Percentiles rank a stretch among this genome's conserved stretches.
phyloP scores from a whole-genome alignment of 78 protist genomes.

The Dictyostelium citrinum region DNA sequence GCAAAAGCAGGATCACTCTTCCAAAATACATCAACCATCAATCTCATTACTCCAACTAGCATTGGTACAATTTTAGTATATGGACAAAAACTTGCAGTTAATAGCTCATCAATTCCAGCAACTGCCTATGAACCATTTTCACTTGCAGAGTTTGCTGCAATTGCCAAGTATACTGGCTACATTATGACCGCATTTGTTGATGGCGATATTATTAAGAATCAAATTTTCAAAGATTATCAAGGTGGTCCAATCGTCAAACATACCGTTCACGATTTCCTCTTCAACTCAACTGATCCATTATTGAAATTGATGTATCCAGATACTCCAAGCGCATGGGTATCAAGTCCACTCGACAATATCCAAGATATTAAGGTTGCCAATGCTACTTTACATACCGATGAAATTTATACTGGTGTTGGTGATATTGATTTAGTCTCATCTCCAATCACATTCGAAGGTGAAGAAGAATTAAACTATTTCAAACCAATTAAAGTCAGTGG shows the following conservation, averaged over 20 bases:
- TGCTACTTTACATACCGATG: not conserved
- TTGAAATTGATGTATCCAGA: not conserved
- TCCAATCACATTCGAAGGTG: constrained; percentile 55
- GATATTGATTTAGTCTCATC: not conserved
- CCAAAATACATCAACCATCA: not conserved
- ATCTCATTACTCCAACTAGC: constrained; percentile 1
- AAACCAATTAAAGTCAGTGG: not conserved
- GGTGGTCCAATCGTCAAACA: constrained; percentile 31
- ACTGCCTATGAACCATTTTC: not conserved
- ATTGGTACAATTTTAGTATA: constrained; percentile 2
- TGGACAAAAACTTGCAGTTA: not conserved
- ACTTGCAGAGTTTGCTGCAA: not conserved
- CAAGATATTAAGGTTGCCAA: not conserved
- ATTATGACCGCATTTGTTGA: not conserved
- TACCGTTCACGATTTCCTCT: constrained; percentile 9
- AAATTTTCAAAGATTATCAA: not conserved
- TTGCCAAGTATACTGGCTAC: not conserved
- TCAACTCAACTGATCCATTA: constrained; percentile 45
- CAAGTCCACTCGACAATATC: not conserved
- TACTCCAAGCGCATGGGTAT: not conserved
- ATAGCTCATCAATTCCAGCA: not conserved
- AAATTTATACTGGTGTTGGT: constrained; percentile 23
- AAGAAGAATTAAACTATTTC: not conserved
- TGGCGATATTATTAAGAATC: not conserved
- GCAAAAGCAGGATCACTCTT: not conserved